A percentile compares a stretch with the other conserved stretches of the same genome.
Conservation (phyloP, 2,329 filamentous ascomycete genomes). For the Phoma sp. region DNA sequence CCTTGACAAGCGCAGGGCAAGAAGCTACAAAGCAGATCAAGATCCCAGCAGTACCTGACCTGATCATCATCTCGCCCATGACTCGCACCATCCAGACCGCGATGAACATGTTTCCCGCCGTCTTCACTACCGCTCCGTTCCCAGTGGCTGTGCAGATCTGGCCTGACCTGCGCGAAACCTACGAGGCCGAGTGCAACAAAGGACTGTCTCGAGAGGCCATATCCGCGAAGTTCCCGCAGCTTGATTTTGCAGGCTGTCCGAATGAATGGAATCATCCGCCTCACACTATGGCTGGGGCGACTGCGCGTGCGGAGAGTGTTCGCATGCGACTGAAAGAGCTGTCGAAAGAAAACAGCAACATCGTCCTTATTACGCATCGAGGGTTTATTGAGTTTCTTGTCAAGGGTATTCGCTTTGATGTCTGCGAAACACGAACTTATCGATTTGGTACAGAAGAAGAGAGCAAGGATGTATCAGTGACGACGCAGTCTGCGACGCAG, state of each 20-base stretch:
- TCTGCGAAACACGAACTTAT: conserved; percentile 24
- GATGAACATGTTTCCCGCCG: conserved; percentile 24
- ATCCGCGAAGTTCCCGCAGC: conserved; percentile 16
- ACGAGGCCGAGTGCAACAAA: conserved; percentile 27
- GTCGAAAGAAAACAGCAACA: conserved; percentile 14
- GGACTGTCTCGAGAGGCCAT: conserved; percentile 21
- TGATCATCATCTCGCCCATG: conserved; percentile 34
- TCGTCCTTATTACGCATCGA: conserved; percentile 28
- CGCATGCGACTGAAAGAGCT: conserved; percentile 19
- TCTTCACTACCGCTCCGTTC: background rate
- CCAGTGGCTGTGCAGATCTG: conserved; percentile 24
- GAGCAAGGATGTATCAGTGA: conserved; percentile 9
- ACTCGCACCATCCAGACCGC: conserved; percentile 34
- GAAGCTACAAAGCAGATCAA: conserved; percentile 17
- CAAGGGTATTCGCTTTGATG: conserved; percentile 22
- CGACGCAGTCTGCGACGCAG: conserved; percentile 19
- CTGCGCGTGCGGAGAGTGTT: conserved; percentile 22
- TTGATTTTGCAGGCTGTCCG: conserved; percentile 24
- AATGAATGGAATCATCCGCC: conserved; percentile 26
- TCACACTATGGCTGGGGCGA: conserved; percentile 16
- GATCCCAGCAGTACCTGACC: conserved; percentile 15
- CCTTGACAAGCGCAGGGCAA: conserved; percentile 24
- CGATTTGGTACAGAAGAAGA: conserved; percentile 24
- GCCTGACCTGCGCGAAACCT: conserved; percentile 30
- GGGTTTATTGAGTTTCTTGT: conserved; percentile 27